A percentile compares a stretch with the other conserved stretches of the same genome.
Evolutionary conservation across 805 yeast species (phyloP).

Genomic region (Saturnispora hagleri): DNA sequence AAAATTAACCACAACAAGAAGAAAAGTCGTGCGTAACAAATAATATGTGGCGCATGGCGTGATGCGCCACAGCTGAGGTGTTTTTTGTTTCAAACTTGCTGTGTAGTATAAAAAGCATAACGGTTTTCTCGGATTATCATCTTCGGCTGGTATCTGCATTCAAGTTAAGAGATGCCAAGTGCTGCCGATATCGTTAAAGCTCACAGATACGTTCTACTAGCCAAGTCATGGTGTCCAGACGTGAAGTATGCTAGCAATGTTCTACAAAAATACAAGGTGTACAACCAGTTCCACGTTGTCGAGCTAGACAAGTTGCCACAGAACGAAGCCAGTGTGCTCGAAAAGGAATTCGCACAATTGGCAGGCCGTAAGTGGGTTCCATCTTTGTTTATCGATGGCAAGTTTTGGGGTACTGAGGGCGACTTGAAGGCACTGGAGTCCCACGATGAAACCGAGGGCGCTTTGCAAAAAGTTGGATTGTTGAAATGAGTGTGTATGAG

Average conservation of each 20-base stretch:
- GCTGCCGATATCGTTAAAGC: conserved; percentile 40
- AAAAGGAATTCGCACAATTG: conserved; percentile 45
- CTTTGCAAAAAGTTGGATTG: conserved; percentile 28
- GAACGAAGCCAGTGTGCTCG: conserved; percentile 43
- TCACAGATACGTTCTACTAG: conserved; percentile 46
- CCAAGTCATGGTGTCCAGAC: conserved; percentile 76
- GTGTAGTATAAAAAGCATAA: not conserved
- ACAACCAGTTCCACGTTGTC: conserved; percentile 41
- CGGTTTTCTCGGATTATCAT: not conserved
- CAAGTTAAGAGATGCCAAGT: conserved; percentile 11
- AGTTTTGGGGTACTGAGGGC: conserved; percentile 49
- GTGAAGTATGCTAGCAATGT: conserved; percentile 54
- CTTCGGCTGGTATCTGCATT: not conserved
- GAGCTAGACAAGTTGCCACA: conserved; percentile 51
- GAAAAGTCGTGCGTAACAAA: not conserved
- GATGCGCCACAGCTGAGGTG: not conserved
- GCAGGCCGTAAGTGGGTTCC: conserved; percentile 65
- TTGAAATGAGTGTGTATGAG: conserved; percentile 3
- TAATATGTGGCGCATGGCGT: not conserved
- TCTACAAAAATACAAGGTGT: conserved; percentile 45
- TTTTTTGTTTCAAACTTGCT: no score
- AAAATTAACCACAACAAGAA: not conserved
- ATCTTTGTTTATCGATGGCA: conserved; percentile 51
- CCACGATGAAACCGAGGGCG: conserved; percentile 26
- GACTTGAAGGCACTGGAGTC: conserved; percentile 34